These are phyloP conservation scores for Talaromyces trachyspermus DNA, from an alignment of 495 filamentous ascomycete genomes.

Conservation along the genomic window DNA sequence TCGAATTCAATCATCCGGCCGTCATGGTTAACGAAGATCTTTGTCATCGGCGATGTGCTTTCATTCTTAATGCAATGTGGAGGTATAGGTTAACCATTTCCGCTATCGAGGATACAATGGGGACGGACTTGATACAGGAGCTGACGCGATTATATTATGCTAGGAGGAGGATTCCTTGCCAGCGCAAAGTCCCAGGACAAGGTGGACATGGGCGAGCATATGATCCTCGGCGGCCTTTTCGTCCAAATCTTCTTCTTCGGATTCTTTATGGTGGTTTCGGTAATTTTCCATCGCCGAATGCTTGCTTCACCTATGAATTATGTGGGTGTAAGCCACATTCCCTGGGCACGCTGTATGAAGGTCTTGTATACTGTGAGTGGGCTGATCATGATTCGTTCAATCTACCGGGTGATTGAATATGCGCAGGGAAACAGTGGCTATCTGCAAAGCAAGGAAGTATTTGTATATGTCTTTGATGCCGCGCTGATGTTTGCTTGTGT, in stretches of 20 bases:
- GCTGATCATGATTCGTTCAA: slow-evolving; percentile 53
- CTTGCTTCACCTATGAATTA: slow-evolving; percentile 10
- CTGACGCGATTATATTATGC: neutral
- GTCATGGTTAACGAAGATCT: slow-evolving; percentile 31
- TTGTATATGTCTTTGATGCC: slow-evolving; percentile 58
- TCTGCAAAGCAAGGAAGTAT: slow-evolving; percentile 47
- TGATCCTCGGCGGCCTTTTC: slow-evolving; percentile 39
- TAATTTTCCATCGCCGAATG: slow-evolving; percentile 34
- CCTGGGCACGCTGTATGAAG: slow-evolving; percentile 45
- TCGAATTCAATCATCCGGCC: slow-evolving; percentile 14
- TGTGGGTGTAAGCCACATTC: slow-evolving; percentile 10
- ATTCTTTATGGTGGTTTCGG: slow-evolving; percentile 31
- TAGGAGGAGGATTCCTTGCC: slow-evolving; percentile 6
- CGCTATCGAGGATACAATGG: neutral
- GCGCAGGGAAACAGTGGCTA: slow-evolving; percentile 45
- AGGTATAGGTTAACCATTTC: slow-evolving; percentile 12
- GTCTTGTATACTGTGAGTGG: slow-evolving; percentile 45
- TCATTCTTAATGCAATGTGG: slow-evolving; percentile 25
- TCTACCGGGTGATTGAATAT: slow-evolving; percentile 60
- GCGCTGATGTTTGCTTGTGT: slow-evolving; percentile 49
- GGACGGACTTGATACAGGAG: neutral
- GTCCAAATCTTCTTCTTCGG: slow-evolving; percentile 39
- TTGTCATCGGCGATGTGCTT: slow-evolving; percentile 30
- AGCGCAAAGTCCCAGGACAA: neutral
- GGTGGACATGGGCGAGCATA: slow-evolving; percentile 24